phyloP scores from a whole-genome alignment of 1,284 basidiomycete species.

The Ganoderma multipileum region DNA sequence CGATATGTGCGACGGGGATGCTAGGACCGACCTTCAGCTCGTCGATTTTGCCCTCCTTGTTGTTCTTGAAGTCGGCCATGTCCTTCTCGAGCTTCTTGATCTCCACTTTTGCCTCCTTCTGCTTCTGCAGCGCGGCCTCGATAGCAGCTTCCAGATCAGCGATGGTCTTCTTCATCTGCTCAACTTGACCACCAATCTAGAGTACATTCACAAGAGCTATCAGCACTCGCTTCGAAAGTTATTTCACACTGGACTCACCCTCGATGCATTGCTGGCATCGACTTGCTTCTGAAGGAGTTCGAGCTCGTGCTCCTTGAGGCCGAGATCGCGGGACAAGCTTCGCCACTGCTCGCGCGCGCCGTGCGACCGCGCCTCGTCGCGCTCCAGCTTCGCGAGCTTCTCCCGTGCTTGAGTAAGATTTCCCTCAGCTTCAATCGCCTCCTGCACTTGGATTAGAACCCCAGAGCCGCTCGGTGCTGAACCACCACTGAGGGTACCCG shows the following conservation, averaged over 20 bases:
- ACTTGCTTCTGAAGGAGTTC: conserved; percentile 86
- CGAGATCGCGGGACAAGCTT: conserved; percentile 73
- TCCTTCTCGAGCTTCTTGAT: conserved; percentile 91
- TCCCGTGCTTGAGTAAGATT: conserved; percentile 61
- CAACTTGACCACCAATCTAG: conserved; percentile 86
- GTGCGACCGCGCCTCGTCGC: conserved; percentile 61
- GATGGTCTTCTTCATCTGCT: conserved; percentile 74
- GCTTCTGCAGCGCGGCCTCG: conserved; percentile 75
- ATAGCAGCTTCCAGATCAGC: conserved; percentile 72
- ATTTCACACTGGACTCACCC: conserved; percentile 55
- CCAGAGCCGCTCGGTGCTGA: conserved; percentile 83
- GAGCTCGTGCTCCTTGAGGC: conserved; percentile 91
- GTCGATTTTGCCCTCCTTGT: conserved; percentile 96
- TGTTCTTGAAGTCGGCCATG: conserved; percentile 98
- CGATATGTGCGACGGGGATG: background rate
- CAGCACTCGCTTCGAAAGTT: conserved; percentile 6
- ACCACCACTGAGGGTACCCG: conserved; percentile 93
- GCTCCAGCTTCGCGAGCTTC: conserved; percentile 63
- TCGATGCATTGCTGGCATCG: conserved; percentile 87
- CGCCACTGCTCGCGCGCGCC: conserved; percentile 76
- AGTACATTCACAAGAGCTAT: background rate
- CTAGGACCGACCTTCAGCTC: conserved; percentile 79
- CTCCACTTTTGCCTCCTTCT: conserved; percentile 80
- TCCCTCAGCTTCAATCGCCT: conserved; percentile 69
- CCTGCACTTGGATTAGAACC: conserved; percentile 86